Evolutionary conservation across 176 grass and related monocot species (phyloP).

Genomic region (Triticum aestivum): DNA sequence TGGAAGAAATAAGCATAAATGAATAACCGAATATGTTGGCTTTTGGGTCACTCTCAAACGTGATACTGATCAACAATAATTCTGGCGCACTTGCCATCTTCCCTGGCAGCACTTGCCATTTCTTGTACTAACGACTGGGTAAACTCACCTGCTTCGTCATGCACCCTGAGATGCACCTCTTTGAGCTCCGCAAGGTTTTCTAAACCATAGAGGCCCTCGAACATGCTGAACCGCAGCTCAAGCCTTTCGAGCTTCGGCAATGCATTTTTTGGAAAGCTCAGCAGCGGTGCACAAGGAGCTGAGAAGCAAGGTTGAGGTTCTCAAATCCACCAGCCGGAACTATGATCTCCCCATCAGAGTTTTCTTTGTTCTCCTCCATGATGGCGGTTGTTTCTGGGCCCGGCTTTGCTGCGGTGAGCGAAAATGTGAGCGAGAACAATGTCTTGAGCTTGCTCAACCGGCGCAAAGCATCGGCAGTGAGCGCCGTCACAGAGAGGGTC

Average conservation of each 20-base stretch:
- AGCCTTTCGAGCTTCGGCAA: neutral
- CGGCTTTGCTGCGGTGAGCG: neutral
- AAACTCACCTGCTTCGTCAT: neutral
- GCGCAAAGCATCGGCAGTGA: neutral
- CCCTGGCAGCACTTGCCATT: neutral
- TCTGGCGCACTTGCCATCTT: neutral
- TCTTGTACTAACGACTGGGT: neutral
- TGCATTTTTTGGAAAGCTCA: fast-evolving
- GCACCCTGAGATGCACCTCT: neutral
- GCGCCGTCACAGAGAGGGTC: neutral
- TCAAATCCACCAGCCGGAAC: neutral
- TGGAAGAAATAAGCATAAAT: too few species aligned
- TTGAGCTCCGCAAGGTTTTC: neutral
- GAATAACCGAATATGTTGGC: too few species aligned
- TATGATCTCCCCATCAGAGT: neutral
- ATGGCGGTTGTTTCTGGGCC: neutral
- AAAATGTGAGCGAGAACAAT: neutral
- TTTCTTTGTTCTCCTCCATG: neutral
- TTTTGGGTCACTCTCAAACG: too few species aligned
- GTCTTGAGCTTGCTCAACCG: neutral
- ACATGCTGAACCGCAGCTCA: neutral
- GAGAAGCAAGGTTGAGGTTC: too few species aligned
- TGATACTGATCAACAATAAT: too few species aligned
- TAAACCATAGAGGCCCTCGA: neutral
- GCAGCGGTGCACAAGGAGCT: too few species aligned